phyloP scores from a whole-genome alignment of 2,329 filamentous ascomycete species.

The Phialocephala sp. region DNA sequence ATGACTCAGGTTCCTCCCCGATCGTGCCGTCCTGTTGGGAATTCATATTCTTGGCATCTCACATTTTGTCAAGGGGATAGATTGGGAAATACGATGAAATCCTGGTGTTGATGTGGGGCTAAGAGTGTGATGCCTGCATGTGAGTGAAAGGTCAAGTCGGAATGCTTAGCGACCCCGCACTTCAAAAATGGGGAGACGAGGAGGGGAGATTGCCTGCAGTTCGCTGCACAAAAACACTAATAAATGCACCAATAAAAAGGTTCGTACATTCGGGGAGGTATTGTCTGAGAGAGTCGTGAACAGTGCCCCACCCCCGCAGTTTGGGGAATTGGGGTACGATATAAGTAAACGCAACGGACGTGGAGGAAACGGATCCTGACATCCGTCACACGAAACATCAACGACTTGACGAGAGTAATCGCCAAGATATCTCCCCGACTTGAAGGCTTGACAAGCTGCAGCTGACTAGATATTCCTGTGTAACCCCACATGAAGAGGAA shows the following conservation, averaged over 20 bases:
- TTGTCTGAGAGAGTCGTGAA: not conserved
- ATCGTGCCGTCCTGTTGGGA: not conserved
- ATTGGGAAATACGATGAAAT: not conserved
- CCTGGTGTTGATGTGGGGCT: slow-evolving; percentile 2
- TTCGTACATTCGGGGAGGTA: not conserved
- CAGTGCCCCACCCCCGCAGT: slow-evolving; percentile 6
- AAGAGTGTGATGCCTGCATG: not conserved
- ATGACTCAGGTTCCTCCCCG: not conserved
- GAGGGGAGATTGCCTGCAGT: not conserved
- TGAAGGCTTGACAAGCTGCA: not conserved
- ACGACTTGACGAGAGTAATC: not conserved
- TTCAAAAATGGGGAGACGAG: not conserved
- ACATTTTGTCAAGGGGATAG: not conserved
- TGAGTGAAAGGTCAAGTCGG: not conserved
- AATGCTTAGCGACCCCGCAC: slow-evolving; percentile 1
- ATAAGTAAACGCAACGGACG: not conserved
- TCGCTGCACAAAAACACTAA: no score
- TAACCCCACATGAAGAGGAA: slow-evolving; percentile 5
- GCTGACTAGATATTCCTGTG: not conserved
- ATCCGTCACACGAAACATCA: not conserved
- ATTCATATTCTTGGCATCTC: not conserved
- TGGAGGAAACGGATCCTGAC: not conserved
- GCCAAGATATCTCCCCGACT: not conserved
- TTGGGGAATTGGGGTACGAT: slow-evolving; percentile 3
- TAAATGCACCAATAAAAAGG: no score